These are phyloP conservation scores for Mucuna pruriens DNA, from an alignment of 306 rosid genomes.

Conservation along the genomic window DNA sequence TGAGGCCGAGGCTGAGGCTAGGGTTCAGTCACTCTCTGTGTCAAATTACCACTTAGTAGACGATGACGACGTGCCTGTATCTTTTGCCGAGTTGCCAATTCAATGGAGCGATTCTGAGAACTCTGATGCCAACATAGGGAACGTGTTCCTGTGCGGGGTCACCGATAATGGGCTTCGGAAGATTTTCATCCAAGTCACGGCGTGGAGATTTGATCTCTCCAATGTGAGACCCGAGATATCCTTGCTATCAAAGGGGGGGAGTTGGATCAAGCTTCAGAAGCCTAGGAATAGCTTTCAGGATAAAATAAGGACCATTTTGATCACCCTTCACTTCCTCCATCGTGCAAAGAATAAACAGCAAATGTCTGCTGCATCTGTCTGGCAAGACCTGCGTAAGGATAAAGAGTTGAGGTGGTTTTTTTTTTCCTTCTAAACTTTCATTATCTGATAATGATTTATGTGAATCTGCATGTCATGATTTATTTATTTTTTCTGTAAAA, in stretches of 20 bases:
- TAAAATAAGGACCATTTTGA: slow-evolving; percentile 54
- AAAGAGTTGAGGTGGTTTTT: slow-evolving; percentile 62
- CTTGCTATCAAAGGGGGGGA: slow-evolving; percentile 60
- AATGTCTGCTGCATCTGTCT: slow-evolving; percentile 52
- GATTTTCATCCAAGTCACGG: slow-evolving; percentile 59
- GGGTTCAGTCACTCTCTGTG: slow-evolving; percentile 40
- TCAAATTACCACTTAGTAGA: slow-evolving; percentile 72
- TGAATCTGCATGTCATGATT: background rate
- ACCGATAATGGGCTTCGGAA: slow-evolving; percentile 60
- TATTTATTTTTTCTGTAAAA: background rate
- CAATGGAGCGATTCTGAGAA: slow-evolving; percentile 59
- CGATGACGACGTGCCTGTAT: slow-evolving; percentile 51
- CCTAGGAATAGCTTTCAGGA: slow-evolving; percentile 72
- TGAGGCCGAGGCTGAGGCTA: slow-evolving; percentile 47
- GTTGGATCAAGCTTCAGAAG: slow-evolving; percentile 71
- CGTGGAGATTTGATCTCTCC: slow-evolving; percentile 79
- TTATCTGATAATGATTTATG: background rate
- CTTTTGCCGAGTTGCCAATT: slow-evolving; percentile 69
- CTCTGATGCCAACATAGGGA: background rate
- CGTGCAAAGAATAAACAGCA: slow-evolving; percentile 49
- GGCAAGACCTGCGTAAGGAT: slow-evolving; percentile 61
- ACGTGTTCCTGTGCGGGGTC: slow-evolving; percentile 56
- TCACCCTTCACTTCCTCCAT: slow-evolving; percentile 71
- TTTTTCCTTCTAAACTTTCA: background rate
- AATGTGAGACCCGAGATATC: slow-evolving; percentile 58